Evolutionary conservation across 1,284 basidiomycete genomes (phyloP), one percentile per base, ranked within the genome.

Genomic region (Irpex sp.): DNA sequence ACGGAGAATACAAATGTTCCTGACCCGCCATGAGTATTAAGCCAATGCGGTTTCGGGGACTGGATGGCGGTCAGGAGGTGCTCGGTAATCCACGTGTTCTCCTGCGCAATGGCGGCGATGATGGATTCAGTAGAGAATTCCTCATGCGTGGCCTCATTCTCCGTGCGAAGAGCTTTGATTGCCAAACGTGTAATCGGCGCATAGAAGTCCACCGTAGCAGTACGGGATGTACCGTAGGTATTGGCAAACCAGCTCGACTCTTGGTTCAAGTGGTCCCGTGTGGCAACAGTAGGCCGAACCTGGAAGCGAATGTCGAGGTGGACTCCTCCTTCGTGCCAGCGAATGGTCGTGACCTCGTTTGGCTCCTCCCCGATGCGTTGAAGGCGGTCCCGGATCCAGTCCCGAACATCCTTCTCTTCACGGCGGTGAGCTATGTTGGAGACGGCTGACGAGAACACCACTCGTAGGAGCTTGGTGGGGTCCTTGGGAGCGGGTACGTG

Each of bases 251-350:
- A 61, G 31, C 38, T 49, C 9, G 49, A 15, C 7, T 36, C 15
- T 26, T 61, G 40, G 21, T 38, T 54, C 5, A 61, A 8, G n/a
- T 13, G 19, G 51, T 61, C 49, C 4, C 59, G 49, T 11, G 48
- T 37, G 26, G 51, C 49, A 21, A 61, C 59, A 5, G 59, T 38
- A 13, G 59, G 59, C 5, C 59, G 48, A 8, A 49, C 49, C 49
- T 61, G 59, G 48, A 61, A 61, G 8, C 59, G 48, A 51, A 61
- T 55, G 59, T 61, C 59, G 26, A 36, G 26, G 34, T 61, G 59
- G 36, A 61, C 59, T 7, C 59, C 59, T 4, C 59, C 59, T 4
- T 38, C 59, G 34, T 61, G 59, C 59, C 59, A 61, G 36, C 26
- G 13, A 31, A 61, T 8, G 31, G 31, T 49, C 8, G 54, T 36